Conservation (phyloP, 2,329 filamentous ascomycete genomes). For the Cytospora leucostoma region DNA sequence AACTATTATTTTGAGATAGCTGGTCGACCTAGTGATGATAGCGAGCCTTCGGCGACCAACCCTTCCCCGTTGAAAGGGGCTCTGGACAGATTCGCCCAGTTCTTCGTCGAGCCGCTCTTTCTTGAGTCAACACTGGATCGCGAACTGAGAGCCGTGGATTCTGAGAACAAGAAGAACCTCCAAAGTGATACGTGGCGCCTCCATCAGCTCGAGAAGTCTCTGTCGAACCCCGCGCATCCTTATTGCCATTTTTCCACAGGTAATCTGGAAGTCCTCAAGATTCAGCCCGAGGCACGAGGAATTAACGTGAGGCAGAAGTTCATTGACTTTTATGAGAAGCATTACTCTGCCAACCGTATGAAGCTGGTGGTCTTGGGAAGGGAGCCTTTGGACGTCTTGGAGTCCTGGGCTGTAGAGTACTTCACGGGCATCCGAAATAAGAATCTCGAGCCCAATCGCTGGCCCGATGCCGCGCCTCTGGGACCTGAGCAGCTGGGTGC, state of each 20-base stretch:
- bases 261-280: slow-evolving; percentile 83
- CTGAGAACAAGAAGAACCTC: slow-evolving; percentile 96
- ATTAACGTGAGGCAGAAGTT: slow-evolving; percentile 89
- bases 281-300: slow-evolving; percentile 73
- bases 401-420: slow-evolving; percentile 80
- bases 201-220: slow-evolving; percentile 82
- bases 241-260: slow-evolving; percentile 92
- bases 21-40: slow-evolving; percentile 68
- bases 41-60: slow-evolving; percentile 56
- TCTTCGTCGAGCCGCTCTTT: slow-evolving; percentile 88
- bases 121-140: slow-evolving; percentile 81
- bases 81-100: slow-evolving; percentile 89
- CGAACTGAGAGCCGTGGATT: slow-evolving; percentile 86
- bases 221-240: slow-evolving; percentile 86
- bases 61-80: slow-evolving; percentile 72
- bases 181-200: slow-evolving; percentile 88
- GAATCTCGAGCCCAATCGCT: slow-evolving; percentile 63
- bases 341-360: slow-evolving; percentile 94
- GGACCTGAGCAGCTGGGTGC: slow-evolving; percentile 55
- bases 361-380: slow-evolving; percentile 85
- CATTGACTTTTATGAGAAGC: slow-evolving; percentile 84
- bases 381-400: slow-evolving; percentile 78
- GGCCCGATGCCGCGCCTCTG: slow-evolving; percentile 54
- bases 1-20: slow-evolving; percentile 98
- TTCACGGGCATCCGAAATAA: slow-evolving; percentile 84